Percentiles rank a stretch among this genome's conserved stretches.
Conservation (phyloP, 2,329 filamentous ascomycete genomes). For the Fusarium lateritium region DNA sequence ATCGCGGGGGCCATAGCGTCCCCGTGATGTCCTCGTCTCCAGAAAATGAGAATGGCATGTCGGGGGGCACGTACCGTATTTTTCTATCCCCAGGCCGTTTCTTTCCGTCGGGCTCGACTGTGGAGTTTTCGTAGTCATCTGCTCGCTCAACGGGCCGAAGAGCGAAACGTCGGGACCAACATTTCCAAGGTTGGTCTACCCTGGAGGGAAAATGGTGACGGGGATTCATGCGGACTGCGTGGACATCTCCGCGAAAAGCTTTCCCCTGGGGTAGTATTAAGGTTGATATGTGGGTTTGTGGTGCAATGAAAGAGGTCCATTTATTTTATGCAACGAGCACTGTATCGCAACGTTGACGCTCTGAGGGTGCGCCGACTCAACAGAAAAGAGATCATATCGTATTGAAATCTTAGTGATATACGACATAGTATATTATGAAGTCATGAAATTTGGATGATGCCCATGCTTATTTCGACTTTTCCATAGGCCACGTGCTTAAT, state of each 20-base stretch:
- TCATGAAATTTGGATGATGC: no score
- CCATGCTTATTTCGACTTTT: neutral
- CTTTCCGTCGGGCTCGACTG: conserved; percentile 16
- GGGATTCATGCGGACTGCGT: neutral
- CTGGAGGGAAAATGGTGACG: conserved; percentile 5
- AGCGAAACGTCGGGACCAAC: neutral
- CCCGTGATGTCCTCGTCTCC: conserved; percentile 34
- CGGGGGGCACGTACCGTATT: neutral
- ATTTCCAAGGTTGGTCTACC: neutral
- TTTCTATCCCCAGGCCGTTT: conserved; percentile 16
- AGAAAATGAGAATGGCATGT: conserved; percentile 16
- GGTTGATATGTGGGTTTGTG: conserved; percentile 33
- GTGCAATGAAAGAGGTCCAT: neutral
- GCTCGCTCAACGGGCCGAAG: conserved; percentile 23
- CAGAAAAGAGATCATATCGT: neutral
- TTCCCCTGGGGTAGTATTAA: conserved; percentile 18
- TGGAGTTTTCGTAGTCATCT: conserved; percentile 29
- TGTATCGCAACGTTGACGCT: no score
- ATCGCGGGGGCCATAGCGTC: conserved; percentile 35
- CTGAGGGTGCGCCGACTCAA: neutral
- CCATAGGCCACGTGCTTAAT: neutral
- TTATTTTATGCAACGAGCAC: neutral
- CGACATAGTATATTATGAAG: no score
- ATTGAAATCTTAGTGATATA: no score
- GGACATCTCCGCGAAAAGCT: conserved; percentile 5